phyloP scores from a whole-genome alignment of 2,329 filamentous ascomycete species.

The Sodiomyces alkalinus region DNA sequence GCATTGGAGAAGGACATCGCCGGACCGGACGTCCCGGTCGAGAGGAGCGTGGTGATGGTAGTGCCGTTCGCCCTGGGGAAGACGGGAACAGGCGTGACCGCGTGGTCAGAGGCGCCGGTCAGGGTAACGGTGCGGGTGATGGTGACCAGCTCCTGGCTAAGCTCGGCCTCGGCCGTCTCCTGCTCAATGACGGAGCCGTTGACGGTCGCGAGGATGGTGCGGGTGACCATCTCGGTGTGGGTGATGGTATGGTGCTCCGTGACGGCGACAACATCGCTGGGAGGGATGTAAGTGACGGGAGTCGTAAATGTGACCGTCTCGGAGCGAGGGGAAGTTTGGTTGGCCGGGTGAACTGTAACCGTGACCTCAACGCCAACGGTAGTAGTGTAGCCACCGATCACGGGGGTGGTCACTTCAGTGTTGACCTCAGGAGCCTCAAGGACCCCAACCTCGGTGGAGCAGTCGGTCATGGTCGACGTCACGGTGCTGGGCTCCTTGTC shows the following conservation, averaged over 20 bases:
- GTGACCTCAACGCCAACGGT: too few species aligned
- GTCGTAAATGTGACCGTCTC: conserved; percentile 1
- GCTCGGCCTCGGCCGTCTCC: conserved; percentile 12
- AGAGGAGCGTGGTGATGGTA: conserved; percentile 3
- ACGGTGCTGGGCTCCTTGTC: too few species aligned
- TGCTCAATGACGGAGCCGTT: conserved; percentile 12
- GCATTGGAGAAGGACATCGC: conserved; percentile 11
- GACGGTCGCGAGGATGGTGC: conserved; percentile 13
- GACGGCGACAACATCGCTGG: neutral
- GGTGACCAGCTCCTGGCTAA: conserved; percentile 16
- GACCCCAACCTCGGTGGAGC: too few species aligned
- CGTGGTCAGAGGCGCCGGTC: too few species aligned
- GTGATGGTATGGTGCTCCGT: conserved; percentile 2
- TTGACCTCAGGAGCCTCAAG: too few species aligned
- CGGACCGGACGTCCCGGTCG: conserved; percentile 3
- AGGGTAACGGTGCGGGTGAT: conserved; percentile 9
- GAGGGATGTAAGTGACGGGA: conserved; percentile 1
- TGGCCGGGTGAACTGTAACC: too few species aligned
- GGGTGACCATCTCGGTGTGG: conserved; percentile 5
- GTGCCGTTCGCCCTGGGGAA: conserved; percentile 5
- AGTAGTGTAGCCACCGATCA: too few species aligned
- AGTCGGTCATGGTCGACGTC: too few species aligned
- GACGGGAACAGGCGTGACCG: too few species aligned
- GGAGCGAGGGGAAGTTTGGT: neutral
- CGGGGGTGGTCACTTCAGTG: too few species aligned